A percentile compares a stretch with the other conserved stretches of the same genome.
phyloP scores from a whole-genome alignment of 2,329 filamentous ascomycete genomes.

The Fusarium azukiicola region DNA sequence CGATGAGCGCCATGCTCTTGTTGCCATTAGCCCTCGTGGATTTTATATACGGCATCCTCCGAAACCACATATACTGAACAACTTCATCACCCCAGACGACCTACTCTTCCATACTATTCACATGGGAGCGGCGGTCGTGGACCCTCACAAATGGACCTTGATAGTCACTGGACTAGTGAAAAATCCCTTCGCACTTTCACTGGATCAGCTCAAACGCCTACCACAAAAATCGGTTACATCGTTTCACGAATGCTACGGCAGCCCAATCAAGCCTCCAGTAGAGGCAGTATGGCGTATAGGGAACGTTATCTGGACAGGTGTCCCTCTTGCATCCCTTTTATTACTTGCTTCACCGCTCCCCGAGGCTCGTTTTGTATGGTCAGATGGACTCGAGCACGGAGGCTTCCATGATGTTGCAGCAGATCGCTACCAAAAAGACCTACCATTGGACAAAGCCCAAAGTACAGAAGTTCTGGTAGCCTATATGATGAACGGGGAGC shows the following conservation, averaged over 20 bases:
- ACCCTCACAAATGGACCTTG: background rate
- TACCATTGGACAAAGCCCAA: background rate
- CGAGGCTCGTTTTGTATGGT: conserved; percentile 30
- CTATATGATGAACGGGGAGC: background rate
- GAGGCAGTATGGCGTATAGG: conserved; percentile 17
- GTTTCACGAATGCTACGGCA: conserved; percentile 38
- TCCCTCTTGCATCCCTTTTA: background rate
- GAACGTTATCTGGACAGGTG: conserved; percentile 23
- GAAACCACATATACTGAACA: background rate
- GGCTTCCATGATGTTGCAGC: conserved; percentile 19
- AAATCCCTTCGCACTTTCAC: conserved; percentile 1
- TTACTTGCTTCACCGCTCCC: background rate
- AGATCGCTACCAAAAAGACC: conserved; percentile 32
- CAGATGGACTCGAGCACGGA: conserved; percentile 24
- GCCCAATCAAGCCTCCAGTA: conserved; percentile 15
- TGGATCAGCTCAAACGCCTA: conserved; percentile 18
- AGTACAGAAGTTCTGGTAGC: background rate
- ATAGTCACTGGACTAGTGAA: conserved; percentile 15
- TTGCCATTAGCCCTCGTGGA: background rate
- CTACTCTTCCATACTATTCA: conserved; percentile 32
- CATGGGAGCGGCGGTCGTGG: conserved; percentile 27
- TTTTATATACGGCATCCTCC: background rate
- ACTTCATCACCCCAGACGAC: conserved; percentile 11
- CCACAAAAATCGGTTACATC: conserved; percentile 17
- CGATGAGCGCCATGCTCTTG: background rate